Conservation (phyloP, 192 early-diverging fungal species). For the Backusella westeae region DNA sequence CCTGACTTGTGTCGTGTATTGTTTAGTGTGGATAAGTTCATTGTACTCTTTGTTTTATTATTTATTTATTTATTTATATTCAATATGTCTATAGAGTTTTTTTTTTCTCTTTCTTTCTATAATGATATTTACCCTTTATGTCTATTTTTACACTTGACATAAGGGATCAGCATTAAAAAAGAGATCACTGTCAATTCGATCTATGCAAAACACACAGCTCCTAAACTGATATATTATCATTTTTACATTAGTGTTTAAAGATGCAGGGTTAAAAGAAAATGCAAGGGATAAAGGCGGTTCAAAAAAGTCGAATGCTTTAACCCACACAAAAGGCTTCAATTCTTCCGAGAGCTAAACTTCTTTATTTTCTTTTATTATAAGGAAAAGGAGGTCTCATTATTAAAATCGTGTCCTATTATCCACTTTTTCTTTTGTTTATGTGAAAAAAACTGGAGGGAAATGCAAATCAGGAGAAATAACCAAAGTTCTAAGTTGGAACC, state of each 20-base stretch:
- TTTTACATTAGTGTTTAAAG: background rate
- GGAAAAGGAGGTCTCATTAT: background rate
- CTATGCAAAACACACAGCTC: background rate
- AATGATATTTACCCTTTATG: background rate
- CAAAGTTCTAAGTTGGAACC: background rate
- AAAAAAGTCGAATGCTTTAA: background rate
- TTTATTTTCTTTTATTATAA: background rate
- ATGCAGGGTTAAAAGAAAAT: constrained; percentile 10
- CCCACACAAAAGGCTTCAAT: background rate
- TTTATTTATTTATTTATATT: background rate
- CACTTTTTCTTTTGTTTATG: background rate
- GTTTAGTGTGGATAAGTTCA: background rate
- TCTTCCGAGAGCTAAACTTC: background rate
- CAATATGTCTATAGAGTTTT: background rate
- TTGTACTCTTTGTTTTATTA: background rate
- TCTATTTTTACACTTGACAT: background rate
- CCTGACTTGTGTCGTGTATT: background rate
- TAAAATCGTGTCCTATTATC: background rate
- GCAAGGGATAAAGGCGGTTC: background rate
- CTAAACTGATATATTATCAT: background rate
- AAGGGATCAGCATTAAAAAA: background rate
- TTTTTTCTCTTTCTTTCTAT: background rate
- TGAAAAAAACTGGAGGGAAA: background rate
- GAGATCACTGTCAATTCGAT: background rate
- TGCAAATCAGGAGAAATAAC: background rate